Percentiles rank a stretch among this genome's conserved stretches.
phyloP scores from a whole-genome alignment of 2,329 filamentous ascomycete species.

The Parascedosporium putredinis region DNA sequence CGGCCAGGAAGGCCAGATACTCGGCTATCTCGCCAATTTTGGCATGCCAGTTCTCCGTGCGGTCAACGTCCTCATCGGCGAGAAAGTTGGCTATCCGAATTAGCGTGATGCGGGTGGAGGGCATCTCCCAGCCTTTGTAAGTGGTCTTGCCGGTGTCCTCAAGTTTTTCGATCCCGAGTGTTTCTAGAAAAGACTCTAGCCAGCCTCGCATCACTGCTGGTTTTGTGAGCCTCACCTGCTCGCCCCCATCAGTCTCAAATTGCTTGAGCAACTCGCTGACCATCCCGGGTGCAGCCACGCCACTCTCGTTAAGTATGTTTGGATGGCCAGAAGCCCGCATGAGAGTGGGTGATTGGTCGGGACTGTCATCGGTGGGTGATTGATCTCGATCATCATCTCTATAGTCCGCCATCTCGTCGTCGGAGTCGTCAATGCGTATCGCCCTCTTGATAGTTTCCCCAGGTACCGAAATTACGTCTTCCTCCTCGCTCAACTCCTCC shows the following conservation, averaged over 20 bases:
- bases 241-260: background rate
- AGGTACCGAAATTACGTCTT: too few species aligned
- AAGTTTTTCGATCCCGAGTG: background rate
- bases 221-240: background rate
- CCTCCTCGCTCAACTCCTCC: too few species aligned
- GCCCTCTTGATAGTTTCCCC: too few species aligned
- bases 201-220: background rate
- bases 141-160: background rate
- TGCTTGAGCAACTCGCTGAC: too few species aligned
- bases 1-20: slow-evolving; percentile 27
- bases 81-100: slow-evolving; percentile 32
- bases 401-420: background rate
- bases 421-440: background rate
- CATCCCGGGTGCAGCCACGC: background rate
- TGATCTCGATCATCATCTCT: too few species aligned
- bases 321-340: too few species aligned
- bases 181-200: background rate
- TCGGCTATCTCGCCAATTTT: slow-evolving; percentile 25
- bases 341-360: too few species aligned
- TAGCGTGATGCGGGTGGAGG: slow-evolving; percentile 23
- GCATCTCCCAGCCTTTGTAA: slow-evolving; percentile 25
- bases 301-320: background rate
- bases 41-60: slow-evolving; percentile 27
- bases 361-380: too few species aligned
- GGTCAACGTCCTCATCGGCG: slow-evolving; percentile 34